Percentiles rank a stretch among this genome's conserved stretches.
phyloP scores from a whole-genome alignment of 164 flowering plant genomes.

The Annona cherimola region DNA sequence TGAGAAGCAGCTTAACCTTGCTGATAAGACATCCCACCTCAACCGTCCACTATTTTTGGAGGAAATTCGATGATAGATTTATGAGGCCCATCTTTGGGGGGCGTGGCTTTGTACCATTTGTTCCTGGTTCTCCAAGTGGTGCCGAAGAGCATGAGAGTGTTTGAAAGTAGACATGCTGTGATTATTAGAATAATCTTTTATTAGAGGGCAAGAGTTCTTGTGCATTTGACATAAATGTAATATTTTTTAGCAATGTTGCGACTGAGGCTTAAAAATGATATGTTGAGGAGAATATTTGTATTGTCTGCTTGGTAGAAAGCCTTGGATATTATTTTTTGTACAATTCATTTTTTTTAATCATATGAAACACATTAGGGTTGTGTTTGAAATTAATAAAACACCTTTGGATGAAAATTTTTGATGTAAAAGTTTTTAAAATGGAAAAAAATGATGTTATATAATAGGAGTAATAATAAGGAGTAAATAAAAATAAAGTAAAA shows the following conservation, averaged over 20 bases:
- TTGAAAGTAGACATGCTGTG: background rate
- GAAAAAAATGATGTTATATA: too few relatives aligned
- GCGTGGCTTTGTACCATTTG: slow-evolving; percentile 56
- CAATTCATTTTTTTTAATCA: background rate
- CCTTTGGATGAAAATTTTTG: too few relatives aligned
- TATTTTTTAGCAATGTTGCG: too few relatives aligned
- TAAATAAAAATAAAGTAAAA: too few relatives aligned
- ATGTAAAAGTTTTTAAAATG: too few relatives aligned
- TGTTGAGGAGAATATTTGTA: background rate
- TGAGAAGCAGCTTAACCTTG: slow-evolving; percentile 38
- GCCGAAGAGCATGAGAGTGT: slow-evolving; percentile 7
- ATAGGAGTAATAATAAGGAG: too few relatives aligned
- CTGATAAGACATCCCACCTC: slow-evolving; percentile 49
- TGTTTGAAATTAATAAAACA: too few relatives aligned
- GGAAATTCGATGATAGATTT: slow-evolving; percentile 65
- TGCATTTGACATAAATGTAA: too few relatives aligned
- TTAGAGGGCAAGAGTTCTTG: background rate
- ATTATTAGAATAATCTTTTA: background rate
- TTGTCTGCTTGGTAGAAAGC: background rate
- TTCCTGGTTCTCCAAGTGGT: slow-evolving; percentile 51
- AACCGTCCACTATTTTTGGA: slow-evolving; percentile 76
- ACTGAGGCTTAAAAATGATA: background rate
- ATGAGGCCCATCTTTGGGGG: slow-evolving; percentile 87
- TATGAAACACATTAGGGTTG: background rate
- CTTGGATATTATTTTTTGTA: background rate